A percentile compares a stretch with the other conserved stretches of the same genome.
These are phyloP conservation scores for Stephanodiscus triporus DNA, from an alignment of 108 stramenopile species.

Conservation along the genomic window DNA sequence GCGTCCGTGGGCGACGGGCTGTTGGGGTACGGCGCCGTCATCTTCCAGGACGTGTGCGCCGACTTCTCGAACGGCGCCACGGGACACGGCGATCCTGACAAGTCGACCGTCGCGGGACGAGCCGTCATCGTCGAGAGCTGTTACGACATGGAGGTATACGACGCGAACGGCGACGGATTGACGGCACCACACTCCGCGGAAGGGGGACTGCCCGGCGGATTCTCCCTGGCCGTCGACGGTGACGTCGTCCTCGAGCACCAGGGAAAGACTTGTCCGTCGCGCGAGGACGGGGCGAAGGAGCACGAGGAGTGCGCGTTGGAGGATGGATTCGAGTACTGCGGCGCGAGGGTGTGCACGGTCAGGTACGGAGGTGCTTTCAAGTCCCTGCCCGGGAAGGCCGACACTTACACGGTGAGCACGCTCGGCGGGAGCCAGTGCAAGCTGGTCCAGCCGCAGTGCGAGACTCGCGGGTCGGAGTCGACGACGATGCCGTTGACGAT, in stretches of 20 bases:
- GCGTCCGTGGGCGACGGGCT: background rate
- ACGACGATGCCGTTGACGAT: background rate
- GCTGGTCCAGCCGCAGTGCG: background rate
- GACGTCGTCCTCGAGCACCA: background rate
- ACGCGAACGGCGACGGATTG: conserved; percentile 30
- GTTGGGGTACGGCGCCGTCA: conserved; percentile 19
- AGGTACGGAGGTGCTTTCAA: background rate
- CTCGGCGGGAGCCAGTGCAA: conserved; percentile 19
- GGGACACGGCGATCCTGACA: background rate
- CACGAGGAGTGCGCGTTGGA: conserved; percentile 13
- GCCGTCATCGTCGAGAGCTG: background rate
- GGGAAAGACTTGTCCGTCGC: background rate
- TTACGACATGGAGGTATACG: conserved; percentile 17
- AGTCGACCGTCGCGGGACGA: background rate
- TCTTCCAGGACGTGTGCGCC: background rate
- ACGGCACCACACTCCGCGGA: conserved; percentile 1
- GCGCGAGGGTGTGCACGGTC: conserved; percentile 14
- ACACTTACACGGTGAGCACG: conserved; percentile 4
- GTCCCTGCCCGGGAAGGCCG: background rate
- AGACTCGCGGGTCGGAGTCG: background rate
- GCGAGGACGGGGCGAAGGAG: background rate
- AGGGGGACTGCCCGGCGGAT: conserved; percentile 18
- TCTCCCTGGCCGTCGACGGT: conserved; percentile 5
- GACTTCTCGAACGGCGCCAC: background rate
- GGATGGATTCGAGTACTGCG: conserved; percentile 31